Evolutionary conservation across 129 eudicot species (phyloP), one percentile per base, ranked within the genome.

Genomic region (Deinandra increscens): DNA sequence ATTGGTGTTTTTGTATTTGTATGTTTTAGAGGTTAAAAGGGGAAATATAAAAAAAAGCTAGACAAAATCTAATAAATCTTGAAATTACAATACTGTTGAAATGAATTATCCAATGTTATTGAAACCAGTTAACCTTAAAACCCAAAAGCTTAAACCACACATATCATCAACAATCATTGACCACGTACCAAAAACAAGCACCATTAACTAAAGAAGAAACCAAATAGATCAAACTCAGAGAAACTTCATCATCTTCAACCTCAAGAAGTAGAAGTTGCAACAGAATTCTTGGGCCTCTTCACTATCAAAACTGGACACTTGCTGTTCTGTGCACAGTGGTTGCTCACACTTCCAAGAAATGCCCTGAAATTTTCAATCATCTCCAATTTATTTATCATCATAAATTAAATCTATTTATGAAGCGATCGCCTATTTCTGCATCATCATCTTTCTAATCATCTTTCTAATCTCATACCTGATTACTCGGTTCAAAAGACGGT

Each of bases 341-440:
- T 88, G 84, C 97, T 91, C 78, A 91, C 97, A 80, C 97, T 91
- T 23, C 92, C 95, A 33, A 91, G 84, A 60, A 91, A 88, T 12
- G 93, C 85, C 89, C 97, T 91, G 88, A 65, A 39, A 54, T n/a
- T 60, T 11, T 9, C 75, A 60, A n/a, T 0, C 8, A 22, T 9
- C 6, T 7, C 17, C 26, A 19, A 22, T 10, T 22, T 3, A 50
- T 3, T 1, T 46, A 46, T 15, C 53, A 46, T 46, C 53, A 46
- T 46, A 14, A 46, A 46, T 17, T 46, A 46, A 26, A 26, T 26
- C 31, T 26, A 26, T 26, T 26, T 26, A 26, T 3, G 3, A 26
- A 3, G 31, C 3, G 1, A 26, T 26, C 31, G 31, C 31, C 3
- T 26, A 26, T 26, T 26, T 3, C 31, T 3, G 3, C 31, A 26